These are phyloP conservation scores for Aciculoconidium aculeatum DNA, from an alignment of 805 yeast species.

Conservation along the genomic window DNA sequence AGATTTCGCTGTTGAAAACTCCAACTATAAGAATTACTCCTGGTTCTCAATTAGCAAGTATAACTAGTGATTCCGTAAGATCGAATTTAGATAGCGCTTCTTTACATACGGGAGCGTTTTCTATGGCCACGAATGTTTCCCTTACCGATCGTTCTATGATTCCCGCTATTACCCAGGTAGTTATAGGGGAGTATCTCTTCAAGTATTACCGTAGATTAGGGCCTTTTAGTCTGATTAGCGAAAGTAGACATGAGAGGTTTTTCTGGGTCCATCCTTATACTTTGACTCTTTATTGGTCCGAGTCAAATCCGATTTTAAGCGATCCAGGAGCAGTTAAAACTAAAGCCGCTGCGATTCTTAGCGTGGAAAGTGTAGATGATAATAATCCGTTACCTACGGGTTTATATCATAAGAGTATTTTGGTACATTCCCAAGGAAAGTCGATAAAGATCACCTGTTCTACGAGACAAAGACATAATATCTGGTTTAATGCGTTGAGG, in stretches of 20 bases:
- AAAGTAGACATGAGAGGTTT: slow-evolving; percentile 81
- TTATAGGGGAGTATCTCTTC: slow-evolving; percentile 84
- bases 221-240: slow-evolving; percentile 67
- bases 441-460: slow-evolving; percentile 80
- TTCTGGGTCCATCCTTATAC: slow-evolving; percentile 98
- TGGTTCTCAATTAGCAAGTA: too few relatives aligned
- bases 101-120: slow-evolving; percentile 28
- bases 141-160: slow-evolving; percentile 66
- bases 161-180: slow-evolving; percentile 85
- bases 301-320: slow-evolving; percentile 66
- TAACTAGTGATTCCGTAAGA: slow-evolving; percentile 18
- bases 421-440: slow-evolving; percentile 64
- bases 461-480: slow-evolving; percentile 78
- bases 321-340: slow-evolving; percentile 65
- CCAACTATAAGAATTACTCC: slow-evolving; percentile 10
- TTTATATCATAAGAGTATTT: slow-evolving; percentile 74
- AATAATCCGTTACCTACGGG: slow-evolving; percentile 88
- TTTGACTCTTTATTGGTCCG: slow-evolving; percentile 85
- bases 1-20: too few relatives aligned
- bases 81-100: slow-evolving; percentile 31
- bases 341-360: slow-evolving; percentile 71
- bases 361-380: slow-evolving; percentile 77
- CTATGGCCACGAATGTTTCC: slow-evolving; percentile 58
- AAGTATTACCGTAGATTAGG: slow-evolving; percentile 80
- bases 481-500: slow-evolving; percentile 82